These are phyloP conservation scores for Aspergillus sparsus DNA, from an alignment of 495 filamentous ascomycete genomes.

Conservation along the genomic window DNA sequence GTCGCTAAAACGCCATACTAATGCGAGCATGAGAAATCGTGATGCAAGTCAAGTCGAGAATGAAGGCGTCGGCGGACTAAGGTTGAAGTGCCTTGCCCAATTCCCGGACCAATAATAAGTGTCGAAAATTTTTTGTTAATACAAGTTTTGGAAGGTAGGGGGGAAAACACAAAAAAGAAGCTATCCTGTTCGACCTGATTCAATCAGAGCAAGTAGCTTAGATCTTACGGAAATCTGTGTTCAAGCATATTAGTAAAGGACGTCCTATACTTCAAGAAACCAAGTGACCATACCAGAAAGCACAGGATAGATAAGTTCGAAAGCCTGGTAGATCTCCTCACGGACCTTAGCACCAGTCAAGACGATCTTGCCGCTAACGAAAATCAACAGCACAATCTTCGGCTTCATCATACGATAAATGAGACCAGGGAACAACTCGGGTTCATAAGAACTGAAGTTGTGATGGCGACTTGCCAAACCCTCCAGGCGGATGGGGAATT, in stretches of 20 bases:
- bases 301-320: conserved; percentile 99
- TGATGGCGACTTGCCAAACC: conserved; percentile 95
- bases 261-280: background rate
- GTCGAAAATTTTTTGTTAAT: conserved; percentile 52
- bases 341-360: conserved; percentile 97
- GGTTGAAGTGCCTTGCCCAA: conserved; percentile 29
- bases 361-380: conserved; percentile 98
- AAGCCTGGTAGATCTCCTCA: conserved; percentile 98
- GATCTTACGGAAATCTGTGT: conserved; percentile 67
- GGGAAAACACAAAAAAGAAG: conserved; percentile 35
- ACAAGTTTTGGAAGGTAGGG: conserved; percentile 50
- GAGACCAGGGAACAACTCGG: conserved; percentile 96
- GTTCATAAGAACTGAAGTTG: conserved; percentile 99
- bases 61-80: conserved; percentile 19
- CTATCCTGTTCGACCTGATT: conserved; percentile 23
- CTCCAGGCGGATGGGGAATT: conserved; percentile 97
- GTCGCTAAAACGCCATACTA: conserved; percentile 54
- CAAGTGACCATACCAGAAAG: conserved; percentile 68
- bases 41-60: conserved; percentile 20
- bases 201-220: conserved; percentile 30
- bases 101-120: conserved; percentile 39
- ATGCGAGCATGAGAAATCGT: conserved; percentile 52
- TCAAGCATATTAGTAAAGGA: conserved; percentile 28
- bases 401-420: conserved; percentile 99
- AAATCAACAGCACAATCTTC: conserved; percentile 98